Base-by-base conservation (phyloP, 768 basidiomycete species). In the Chalciporus pseudorubinellus region DNA sequence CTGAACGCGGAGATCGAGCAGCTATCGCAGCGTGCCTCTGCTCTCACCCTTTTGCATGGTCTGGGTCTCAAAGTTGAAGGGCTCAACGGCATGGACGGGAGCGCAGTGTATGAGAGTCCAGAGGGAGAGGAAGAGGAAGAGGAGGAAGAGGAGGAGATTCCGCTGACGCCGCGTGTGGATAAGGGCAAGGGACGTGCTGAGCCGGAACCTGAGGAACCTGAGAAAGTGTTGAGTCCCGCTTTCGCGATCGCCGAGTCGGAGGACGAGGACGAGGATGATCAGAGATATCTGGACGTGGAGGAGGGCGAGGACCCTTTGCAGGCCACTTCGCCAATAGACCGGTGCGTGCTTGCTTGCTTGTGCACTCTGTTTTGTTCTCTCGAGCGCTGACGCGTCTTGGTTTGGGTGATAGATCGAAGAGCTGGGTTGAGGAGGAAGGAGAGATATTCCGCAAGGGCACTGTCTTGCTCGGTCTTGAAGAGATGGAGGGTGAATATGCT, bases 391-490 rank as follows among this genome's bases (percentile, higher is more conserved):
- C 12, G 14, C n/a, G 18, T 11, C n/a, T 41, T 34, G 28, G 1
- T 24, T 13, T n/a, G 45, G 10, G 41, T 16, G 14, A 18, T 45
- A 87, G 89, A 43, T 89, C 87, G 21, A 76, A 83, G 57, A 83
- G 77, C 46, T 91, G 89, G 86, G 87, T 95, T 0, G 89, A 84
- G 49, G 97, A 98, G 66, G 97, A 99, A 66, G 93, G 93, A 0
- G 95, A 98, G 70, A 88, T 98, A 36, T 98, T 98, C 74, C 77
- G 95, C 38, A 95, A 95, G 63, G 93, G 94, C 0, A 83, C 79
- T 10, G 86, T 85, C 4, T 73, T 98, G 18, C 74, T 92, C 9
- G 85, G 85, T 1, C 83, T 83, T 8, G 90, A 88, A 59, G 92
- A 95, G 68, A 89, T 93, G 82, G 92, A 94, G 59, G 85, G 83